Conservation (phyloP, 345 rosid species). For the Schrenkiella parvula region DNA sequence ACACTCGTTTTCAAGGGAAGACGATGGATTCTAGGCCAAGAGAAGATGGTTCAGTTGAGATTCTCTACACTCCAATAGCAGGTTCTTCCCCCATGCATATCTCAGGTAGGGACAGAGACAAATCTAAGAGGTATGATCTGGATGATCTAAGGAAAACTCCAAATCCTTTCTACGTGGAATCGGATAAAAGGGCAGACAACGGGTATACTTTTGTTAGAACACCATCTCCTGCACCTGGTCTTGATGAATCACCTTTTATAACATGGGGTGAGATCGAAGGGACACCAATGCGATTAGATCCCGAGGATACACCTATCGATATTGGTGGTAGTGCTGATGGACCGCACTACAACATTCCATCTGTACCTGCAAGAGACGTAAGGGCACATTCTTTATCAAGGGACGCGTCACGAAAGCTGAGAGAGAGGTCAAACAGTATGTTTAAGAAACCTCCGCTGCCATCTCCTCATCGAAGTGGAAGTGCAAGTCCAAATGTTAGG, state of each 20-base stretch:
- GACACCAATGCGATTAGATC: slow-evolving; percentile 83
- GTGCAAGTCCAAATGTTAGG: slow-evolving; percentile 82
- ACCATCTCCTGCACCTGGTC: slow-evolving; percentile 95
- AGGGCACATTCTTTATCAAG: slow-evolving; percentile 85
- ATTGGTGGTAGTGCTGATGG: slow-evolving; percentile 87
- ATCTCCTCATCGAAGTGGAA: slow-evolving; percentile 87
- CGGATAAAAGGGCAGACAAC: slow-evolving; percentile 69
- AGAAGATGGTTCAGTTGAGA: slow-evolving; percentile 76
- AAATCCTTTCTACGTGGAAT: slow-evolving; percentile 63
- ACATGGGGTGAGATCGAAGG: slow-evolving; percentile 99
- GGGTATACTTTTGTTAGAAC: slow-evolving; percentile 90
- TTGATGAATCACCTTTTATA: slow-evolving; percentile 83
- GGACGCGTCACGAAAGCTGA: slow-evolving; percentile 79
- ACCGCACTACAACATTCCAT: slow-evolving; percentile 73
- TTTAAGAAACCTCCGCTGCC: slow-evolving; percentile 87
- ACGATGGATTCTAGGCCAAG: slow-evolving; percentile 74
- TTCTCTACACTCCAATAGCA: slow-evolving; percentile 73
- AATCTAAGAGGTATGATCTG: slow-evolving; percentile 74
- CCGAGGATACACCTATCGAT: slow-evolving; percentile 86
- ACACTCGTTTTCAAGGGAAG: slow-evolving; percentile 89
- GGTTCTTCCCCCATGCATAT: slow-evolving; percentile 72
- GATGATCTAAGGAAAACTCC: slow-evolving; percentile 93
- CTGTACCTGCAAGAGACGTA: slow-evolving; percentile 73
- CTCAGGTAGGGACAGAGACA: slow-evolving; percentile 64
- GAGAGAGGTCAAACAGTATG: slow-evolving; percentile 79